phyloP scores from a whole-genome alignment of 2,329 filamentous ascomycete species.

The Stylonectria norvegica region DNA sequence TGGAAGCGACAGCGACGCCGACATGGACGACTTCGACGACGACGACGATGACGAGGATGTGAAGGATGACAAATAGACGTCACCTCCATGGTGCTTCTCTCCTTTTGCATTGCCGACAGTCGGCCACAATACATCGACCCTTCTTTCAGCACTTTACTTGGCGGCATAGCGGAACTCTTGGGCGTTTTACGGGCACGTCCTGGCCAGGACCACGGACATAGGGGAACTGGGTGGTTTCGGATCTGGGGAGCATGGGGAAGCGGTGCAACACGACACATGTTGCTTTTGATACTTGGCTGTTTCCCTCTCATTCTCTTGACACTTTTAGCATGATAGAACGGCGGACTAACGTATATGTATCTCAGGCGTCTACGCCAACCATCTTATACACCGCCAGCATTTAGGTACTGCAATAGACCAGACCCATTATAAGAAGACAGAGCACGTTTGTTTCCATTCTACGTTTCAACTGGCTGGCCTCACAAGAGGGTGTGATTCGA shows the following conservation, averaged over 20 bases:
- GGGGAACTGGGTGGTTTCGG: slow-evolving; percentile 9
- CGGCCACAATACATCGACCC: neutral
- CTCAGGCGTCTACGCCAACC: no score
- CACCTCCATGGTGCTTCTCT: slow-evolving; percentile 1
- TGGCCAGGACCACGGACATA: slow-evolving; percentile 13
- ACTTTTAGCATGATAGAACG: no score
- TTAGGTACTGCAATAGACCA: no score
- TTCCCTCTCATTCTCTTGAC: no score
- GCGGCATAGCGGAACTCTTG: slow-evolving; percentile 23
- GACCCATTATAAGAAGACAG: no score
- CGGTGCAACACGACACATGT: no score
- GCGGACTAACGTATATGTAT: no score
- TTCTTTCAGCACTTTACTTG: slow-evolving; percentile 16
- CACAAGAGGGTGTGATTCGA: no score
- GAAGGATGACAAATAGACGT: slow-evolving; percentile 24
- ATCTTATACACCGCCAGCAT: no score
- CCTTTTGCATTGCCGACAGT: neutral
- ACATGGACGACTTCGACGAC: slow-evolving; percentile 58
- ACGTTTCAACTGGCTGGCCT: no score
- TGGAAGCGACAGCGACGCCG: slow-evolving; percentile 66
- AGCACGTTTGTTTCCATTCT: no score
- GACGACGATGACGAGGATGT: slow-evolving; percentile 57
- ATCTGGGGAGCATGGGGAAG: slow-evolving; percentile 20
- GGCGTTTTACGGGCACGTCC: slow-evolving; percentile 22
- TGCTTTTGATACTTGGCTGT: no score